Conservation (phyloP, 108 stramenopile genomes). For the Mayamaea pseudoterrestris region DNA sequence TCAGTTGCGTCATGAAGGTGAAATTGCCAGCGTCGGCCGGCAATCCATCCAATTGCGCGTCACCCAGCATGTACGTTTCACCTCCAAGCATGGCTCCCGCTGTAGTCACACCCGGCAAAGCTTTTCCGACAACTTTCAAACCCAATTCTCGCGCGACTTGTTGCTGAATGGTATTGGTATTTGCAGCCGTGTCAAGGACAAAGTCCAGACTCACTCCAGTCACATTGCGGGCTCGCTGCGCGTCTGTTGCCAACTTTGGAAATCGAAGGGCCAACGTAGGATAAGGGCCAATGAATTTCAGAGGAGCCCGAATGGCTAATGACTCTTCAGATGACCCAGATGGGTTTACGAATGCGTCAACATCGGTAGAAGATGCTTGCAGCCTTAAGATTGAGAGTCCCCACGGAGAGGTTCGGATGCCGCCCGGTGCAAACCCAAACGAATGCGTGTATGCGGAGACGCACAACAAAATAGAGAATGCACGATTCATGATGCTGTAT, state of each 20-base stretch:
- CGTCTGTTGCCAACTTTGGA: slow-evolving; percentile 49
- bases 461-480: too few relatives aligned
- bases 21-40: too few relatives aligned
- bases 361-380: too few relatives aligned
- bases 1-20: slow-evolving; percentile 57
- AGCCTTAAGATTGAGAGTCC: too few relatives aligned
- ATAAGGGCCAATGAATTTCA: slow-evolving; percentile 62
- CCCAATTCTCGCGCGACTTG: slow-evolving; percentile 48
- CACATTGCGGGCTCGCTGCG: slow-evolving; percentile 40
- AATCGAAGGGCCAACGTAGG: slow-evolving; percentile 51
- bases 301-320: slow-evolving; percentile 26
- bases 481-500: too few relatives aligned
- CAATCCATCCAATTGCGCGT: slow-evolving; percentile 45
- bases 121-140: slow-evolving; percentile 36
- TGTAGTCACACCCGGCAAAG: slow-evolving; percentile 41
- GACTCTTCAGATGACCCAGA: too few relatives aligned
- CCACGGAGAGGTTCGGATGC: too few relatives aligned
- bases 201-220: slow-evolving; percentile 61
- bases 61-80: slow-evolving; percentile 51
- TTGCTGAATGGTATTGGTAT: slow-evolving; percentile 55
- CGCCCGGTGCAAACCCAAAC: too few relatives aligned
- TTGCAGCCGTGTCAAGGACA: slow-evolving; percentile 63
- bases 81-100: slow-evolving; percentile 46
- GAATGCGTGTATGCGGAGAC: too few relatives aligned
- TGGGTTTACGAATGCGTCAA: too few relatives aligned